Evolutionary conservation across 192 early-diverging fungal species (phyloP).

Genomic region (Dimargaris cristalligena): DNA sequence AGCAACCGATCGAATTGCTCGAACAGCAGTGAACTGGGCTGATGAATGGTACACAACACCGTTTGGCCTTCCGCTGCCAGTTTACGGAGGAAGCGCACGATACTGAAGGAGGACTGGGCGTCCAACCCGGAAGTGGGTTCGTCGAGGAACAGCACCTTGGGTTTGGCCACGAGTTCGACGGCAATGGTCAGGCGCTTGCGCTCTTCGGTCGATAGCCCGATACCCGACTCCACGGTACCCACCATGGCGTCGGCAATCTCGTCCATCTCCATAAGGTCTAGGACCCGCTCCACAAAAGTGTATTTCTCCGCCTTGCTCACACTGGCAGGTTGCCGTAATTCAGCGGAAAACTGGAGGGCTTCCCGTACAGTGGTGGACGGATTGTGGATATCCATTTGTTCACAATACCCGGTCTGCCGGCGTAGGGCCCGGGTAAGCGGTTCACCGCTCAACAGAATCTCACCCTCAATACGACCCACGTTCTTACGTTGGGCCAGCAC

Average conservation of each 20-base stretch:
- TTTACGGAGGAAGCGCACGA: slow-evolving; percentile 48
- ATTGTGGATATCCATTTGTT: slow-evolving; percentile 53
- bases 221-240: slow-evolving; percentile 43
- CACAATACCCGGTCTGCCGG: slow-evolving; percentile 46
- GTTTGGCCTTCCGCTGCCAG: slow-evolving; percentile 41
- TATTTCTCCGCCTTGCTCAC: slow-evolving; percentile 42
- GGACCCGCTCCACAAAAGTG: slow-evolving; percentile 51
- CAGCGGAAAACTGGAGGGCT: slow-evolving; percentile 56
- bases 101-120: slow-evolving; percentile 52
- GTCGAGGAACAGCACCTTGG: slow-evolving; percentile 68
- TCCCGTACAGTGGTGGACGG: slow-evolving; percentile 52
- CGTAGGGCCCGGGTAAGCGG: slow-evolving; percentile 20
- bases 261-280: slow-evolving; percentile 51
- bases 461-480: slow-evolving; percentile 30
- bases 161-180: slow-evolving; percentile 59
- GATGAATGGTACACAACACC: slow-evolving; percentile 65
- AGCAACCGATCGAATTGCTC: slow-evolving; percentile 65
- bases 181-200: slow-evolving; percentile 70
- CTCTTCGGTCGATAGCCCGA: slow-evolving; percentile 70
- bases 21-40: slow-evolving; percentile 61
- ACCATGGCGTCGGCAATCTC: slow-evolving; percentile 48
- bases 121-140: slow-evolving; percentile 72
- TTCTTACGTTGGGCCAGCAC: slow-evolving; percentile 52
- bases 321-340: slow-evolving; percentile 39
- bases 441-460: slow-evolving; percentile 34